Percentiles rank a stretch among this genome's conserved stretches.
phyloP scores from a whole-genome alignment of 192 early-diverging fungal genomes.

The Coemansia aciculifera region DNA sequence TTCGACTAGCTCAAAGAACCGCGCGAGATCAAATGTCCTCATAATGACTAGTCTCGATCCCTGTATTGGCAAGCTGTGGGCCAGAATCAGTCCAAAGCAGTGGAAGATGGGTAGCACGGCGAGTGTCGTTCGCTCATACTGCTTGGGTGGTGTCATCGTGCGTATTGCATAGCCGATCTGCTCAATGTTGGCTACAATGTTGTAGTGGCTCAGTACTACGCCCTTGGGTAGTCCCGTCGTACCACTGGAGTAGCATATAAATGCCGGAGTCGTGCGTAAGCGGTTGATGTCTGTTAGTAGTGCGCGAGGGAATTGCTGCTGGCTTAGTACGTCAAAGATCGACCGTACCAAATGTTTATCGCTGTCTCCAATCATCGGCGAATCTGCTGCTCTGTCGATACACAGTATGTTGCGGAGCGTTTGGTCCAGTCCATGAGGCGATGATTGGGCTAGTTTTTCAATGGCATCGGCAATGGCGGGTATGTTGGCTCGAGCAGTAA shows the following conservation, averaged over 20 bases:
- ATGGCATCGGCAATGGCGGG: constrained; percentile 32
- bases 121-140: constrained; percentile 27
- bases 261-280: constrained; percentile 49
- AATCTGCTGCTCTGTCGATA: background rate
- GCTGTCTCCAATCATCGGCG: background rate
- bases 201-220: constrained; percentile 65
- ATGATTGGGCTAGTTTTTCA: constrained; percentile 16
- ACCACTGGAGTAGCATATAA: constrained; percentile 70
- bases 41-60: constrained; percentile 64
- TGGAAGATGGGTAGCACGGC: constrained; percentile 70
- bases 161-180: constrained; percentile 47
- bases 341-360: background rate
- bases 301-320: background rate
- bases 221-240: constrained; percentile 73
- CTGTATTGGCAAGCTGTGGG: constrained; percentile 30
- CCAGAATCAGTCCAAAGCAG: constrained; percentile 61
- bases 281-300: background rate
- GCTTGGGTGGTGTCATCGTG: constrained; percentile 34
- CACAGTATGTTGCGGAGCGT: background rate
- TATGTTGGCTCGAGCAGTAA: constrained; percentile 39
- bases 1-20: constrained; percentile 63
- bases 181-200: constrained; percentile 66
- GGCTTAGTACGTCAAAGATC: constrained; percentile 16
- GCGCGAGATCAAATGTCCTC: constrained; percentile 65
- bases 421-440: background rate